phyloP scores from a whole-genome alignment of 306 rosid genomes.

The Geum urbanum region DNA sequence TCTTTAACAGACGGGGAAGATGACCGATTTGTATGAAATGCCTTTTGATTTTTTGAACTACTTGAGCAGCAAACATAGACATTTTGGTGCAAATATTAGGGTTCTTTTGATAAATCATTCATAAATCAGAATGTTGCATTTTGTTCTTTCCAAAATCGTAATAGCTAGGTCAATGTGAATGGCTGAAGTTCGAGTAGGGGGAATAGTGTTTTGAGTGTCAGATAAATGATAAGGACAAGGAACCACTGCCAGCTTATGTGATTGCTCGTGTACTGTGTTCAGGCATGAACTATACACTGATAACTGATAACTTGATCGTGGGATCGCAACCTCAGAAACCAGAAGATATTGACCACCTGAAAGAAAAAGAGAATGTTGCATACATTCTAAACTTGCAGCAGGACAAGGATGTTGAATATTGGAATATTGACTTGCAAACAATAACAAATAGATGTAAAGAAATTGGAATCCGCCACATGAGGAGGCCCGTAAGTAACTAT shows the following conservation, averaged over 20 bases:
- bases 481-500: constrained; percentile 61
- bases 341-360: constrained; percentile 70
- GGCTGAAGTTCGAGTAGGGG: neutral
- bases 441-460: constrained; percentile 51
- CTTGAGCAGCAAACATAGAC: neutral
- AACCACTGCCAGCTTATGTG: constrained; percentile 1
- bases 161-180: neutral
- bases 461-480: constrained; percentile 65
- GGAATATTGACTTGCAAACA: constrained; percentile 72
- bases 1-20: neutral
- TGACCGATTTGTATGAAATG: neutral
- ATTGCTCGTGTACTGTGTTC: constrained; percentile 30
- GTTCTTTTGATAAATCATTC: neutral
- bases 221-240: neutral
- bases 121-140: constrained; percentile 2
- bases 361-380: constrained; percentile 68
- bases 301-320: constrained; percentile 73
- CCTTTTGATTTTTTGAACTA: constrained; percentile 4
- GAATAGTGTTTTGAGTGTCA: neutral
- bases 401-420: constrained; percentile 76
- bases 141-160: neutral
- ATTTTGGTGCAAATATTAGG: neutral
- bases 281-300: constrained; percentile 87
- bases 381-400: constrained; percentile 91
- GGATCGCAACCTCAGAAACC: constrained; percentile 97